These are phyloP conservation scores for Backusella morwellensis DNA, from an alignment of 192 early-diverging fungal genomes.

Conservation along the genomic window DNA sequence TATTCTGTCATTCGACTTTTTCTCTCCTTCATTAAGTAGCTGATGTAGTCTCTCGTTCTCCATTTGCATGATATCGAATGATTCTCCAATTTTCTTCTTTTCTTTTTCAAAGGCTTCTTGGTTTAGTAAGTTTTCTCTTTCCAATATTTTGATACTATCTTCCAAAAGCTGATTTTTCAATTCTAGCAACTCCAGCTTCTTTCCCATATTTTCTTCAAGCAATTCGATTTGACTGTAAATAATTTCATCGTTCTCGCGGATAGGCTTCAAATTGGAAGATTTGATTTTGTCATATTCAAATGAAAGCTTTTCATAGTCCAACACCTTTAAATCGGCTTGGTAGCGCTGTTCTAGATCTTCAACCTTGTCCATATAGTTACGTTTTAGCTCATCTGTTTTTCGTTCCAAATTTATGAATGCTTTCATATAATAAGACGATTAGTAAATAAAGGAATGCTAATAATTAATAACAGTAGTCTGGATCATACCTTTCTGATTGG, in stretches of 20 bases:
- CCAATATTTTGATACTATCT: not conserved
- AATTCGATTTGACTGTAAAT: not conserved
- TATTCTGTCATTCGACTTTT: not conserved
- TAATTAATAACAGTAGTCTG: not conserved
- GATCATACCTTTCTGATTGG: not conserved
- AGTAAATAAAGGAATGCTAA: not conserved
- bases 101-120: slow-evolving; percentile 1
- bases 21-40: not conserved
- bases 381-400: not conserved
- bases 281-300: not conserved
- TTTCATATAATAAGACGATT: not conserved
- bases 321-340: not conserved
- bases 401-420: not conserved
- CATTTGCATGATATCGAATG: not conserved
- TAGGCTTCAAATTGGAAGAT: not conserved
- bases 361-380: not conserved
- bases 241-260: not conserved
- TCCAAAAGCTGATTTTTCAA: not conserved
- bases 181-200: not conserved
- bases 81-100: not conserved
- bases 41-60: not conserved
- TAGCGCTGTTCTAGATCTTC: not conserved
- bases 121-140: not conserved
- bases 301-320: not conserved
- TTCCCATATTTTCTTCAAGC: not conserved